Evolutionary conservation across 148 eudicot genomes (phyloP).

Genomic region (Diospyros kaki): DNA sequence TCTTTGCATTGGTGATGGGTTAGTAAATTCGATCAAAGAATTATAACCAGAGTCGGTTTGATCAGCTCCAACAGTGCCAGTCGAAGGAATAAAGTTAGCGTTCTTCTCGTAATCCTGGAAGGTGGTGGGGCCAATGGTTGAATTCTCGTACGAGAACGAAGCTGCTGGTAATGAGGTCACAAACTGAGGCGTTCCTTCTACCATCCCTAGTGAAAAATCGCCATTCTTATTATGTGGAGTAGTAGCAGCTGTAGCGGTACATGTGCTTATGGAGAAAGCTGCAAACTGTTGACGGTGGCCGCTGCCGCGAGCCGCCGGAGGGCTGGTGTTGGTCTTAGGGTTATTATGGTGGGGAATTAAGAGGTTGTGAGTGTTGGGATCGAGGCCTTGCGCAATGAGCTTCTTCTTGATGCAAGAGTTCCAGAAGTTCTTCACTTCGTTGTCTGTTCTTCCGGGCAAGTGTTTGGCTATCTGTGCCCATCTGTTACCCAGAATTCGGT

Average conservation of each 20-base stretch:
- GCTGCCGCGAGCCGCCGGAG: not conserved
- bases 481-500: slow-evolving; percentile 40
- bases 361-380: slow-evolving; percentile 51
- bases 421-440: slow-evolving; percentile 46
- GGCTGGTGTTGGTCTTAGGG: slow-evolving; percentile 6
- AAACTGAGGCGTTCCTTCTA: too few species aligned
- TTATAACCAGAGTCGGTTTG: not conserved
- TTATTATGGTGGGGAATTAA: slow-evolving; percentile 20
- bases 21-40: slow-evolving; percentile 16
- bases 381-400: slow-evolving; percentile 48
- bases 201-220: too few species aligned
- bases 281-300: slow-evolving; percentile 2
- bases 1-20: not conserved
- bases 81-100: slow-evolving; percentile 5
- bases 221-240: too few species aligned
- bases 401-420: slow-evolving; percentile 47
- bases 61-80: not conserved
- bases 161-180: too few species aligned
- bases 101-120: slow-evolving; percentile 2
- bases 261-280: slow-evolving; percentile 15
- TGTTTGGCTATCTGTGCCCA: slow-evolving; percentile 51
- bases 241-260: slow-evolving; percentile 1
- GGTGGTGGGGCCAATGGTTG: not conserved
- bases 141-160: not conserved
- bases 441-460: slow-evolving; percentile 43